Evolutionary conservation across 257 asterid genomes (phyloP).

Genomic region (Lycium ferocissimum): DNA sequence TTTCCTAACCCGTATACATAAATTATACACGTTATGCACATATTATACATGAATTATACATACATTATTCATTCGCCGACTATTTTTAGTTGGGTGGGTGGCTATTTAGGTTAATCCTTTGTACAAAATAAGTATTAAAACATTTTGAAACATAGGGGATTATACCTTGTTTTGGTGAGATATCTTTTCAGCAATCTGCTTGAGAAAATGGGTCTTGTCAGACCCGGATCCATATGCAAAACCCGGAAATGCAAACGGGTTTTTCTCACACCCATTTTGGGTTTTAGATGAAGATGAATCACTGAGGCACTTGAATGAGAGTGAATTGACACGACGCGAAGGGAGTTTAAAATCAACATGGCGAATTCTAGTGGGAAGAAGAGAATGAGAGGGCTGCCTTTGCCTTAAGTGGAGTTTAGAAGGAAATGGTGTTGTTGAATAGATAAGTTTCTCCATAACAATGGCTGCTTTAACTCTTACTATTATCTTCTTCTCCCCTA

Average conservation of each 20-base stretch:
- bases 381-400: constrained; percentile 42
- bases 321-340: constrained; percentile 46
- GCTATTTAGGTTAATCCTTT: no score
- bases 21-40: background rate
- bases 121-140: no score
- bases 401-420: background rate
- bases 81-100: no score
- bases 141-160: background rate
- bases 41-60: no score
- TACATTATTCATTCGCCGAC: no score
- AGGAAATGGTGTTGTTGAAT: constrained; percentile 45
- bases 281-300: background rate
- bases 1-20: no score
- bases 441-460: constrained; percentile 69
- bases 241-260: constrained; percentile 36
- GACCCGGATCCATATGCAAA: constrained; percentile 43
- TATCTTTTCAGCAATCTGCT: constrained; percentile 17
- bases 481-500: background rate
- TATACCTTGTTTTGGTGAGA: constrained; percentile 55
- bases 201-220: constrained; percentile 37
- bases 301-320: constrained; percentile 39
- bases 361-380: constrained; percentile 30
- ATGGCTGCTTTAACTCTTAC: background rate
- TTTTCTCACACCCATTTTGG: constrained; percentile 26
- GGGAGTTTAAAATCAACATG: constrained; percentile 35